A percentile compares a stretch with the other conserved stretches of the same genome.
Conservation (phyloP, 176 grass and related monocot species). For the Pontederia crassipes region DNA sequence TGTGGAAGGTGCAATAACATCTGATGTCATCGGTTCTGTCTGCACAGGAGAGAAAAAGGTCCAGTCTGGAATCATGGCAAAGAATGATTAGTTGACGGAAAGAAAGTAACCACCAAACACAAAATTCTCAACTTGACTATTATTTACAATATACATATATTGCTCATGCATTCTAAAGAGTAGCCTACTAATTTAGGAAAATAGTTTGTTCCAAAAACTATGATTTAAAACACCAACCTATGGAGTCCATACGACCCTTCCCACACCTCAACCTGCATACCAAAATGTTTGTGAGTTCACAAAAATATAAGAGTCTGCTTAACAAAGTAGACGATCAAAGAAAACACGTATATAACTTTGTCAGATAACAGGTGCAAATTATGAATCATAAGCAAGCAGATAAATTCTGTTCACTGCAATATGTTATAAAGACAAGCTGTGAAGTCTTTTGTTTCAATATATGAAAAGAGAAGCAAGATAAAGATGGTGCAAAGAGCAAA, state of each 20-base stretch:
- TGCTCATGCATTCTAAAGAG: too few species aligned
- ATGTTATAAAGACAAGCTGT: too few species aligned
- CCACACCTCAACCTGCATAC: not conserved
- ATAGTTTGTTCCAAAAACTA: not conserved
- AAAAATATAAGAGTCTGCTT: too few species aligned
- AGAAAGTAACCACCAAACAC: not conserved
- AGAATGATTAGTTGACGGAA: not conserved
- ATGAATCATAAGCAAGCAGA: too few species aligned
- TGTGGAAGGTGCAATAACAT: constrained; percentile 85
- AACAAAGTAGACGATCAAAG: too few species aligned
- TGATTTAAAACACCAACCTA: constrained; percentile 2
- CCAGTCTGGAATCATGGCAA: constrained; percentile 50
- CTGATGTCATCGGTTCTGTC: constrained; percentile 72
- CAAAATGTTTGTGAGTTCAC: not conserved
- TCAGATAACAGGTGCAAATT: too few species aligned
- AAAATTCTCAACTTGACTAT: not conserved
- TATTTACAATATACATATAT: not conserved
- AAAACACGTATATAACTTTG: too few species aligned
- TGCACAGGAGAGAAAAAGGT: constrained; percentile 73
- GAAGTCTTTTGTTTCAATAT: too few species aligned
- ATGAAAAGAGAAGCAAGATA: too few species aligned
- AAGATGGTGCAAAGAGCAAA: too few species aligned
- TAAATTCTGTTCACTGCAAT: too few species aligned
- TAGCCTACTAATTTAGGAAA: too few species aligned
- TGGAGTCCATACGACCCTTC: constrained; percentile 4